Percentiles rank a stretch among this genome's conserved stretches.
These are phyloP conservation scores for Dryadomyces quercus-mongolicae DNA, from an alignment of 2,329 filamentous ascomycete species.

Conservation along the genomic window DNA sequence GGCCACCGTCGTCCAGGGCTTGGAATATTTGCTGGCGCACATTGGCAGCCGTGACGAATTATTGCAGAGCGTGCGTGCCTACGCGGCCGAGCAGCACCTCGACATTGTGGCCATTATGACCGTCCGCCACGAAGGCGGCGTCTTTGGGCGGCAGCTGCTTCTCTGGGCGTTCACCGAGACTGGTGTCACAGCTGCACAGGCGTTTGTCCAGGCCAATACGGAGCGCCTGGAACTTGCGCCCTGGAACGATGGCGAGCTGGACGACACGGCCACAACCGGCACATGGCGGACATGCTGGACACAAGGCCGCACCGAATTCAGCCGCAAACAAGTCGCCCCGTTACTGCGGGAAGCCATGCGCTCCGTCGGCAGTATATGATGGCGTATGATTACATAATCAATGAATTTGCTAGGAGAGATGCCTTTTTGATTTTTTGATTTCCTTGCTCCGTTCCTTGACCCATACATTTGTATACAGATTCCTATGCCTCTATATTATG, in stretches of 20 bases:
- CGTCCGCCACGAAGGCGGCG: slow-evolving; percentile 37
- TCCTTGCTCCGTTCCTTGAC: no score
- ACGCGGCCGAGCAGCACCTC: slow-evolving; percentile 43
- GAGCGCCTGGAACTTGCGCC: slow-evolving; percentile 42
- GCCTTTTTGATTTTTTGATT: no score
- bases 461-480: no score
- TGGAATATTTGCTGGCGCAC: slow-evolving; percentile 45
- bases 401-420: not conserved
- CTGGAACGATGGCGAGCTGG: slow-evolving; percentile 38
- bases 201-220: slow-evolving; percentile 35
- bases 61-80: slow-evolving; percentile 34
- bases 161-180: slow-evolving; percentile 47
- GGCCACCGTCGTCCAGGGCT: slow-evolving; percentile 49
- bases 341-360: slow-evolving; percentile 45
- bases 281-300: slow-evolving; percentile 51
- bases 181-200: slow-evolving; percentile 36
- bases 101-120: slow-evolving; percentile 60
- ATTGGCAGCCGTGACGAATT: slow-evolving; percentile 35
- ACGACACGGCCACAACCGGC: slow-evolving; percentile 21
- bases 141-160: slow-evolving; percentile 55
- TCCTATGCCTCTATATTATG: no score
- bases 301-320: slow-evolving; percentile 49
- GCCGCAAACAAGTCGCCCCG: slow-evolving; percentile 58
- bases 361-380: no score
- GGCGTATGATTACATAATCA: not conserved